Evolutionary conservation across 2,329 filamentous ascomycete species (phyloP).

Genomic region (Claviceps sp.): DNA sequence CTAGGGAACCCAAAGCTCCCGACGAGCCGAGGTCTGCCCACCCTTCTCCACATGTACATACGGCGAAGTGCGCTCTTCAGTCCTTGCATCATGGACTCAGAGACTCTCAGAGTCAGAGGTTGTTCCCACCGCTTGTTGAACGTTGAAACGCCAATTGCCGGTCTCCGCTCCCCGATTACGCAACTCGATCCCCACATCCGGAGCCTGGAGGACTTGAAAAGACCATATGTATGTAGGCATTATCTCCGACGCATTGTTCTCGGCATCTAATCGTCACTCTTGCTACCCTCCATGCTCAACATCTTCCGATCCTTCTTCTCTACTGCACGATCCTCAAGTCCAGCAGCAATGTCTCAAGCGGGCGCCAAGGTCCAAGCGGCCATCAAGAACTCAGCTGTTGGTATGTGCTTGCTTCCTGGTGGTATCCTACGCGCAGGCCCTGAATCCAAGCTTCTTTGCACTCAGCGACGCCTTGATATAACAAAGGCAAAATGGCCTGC

Average conservation of each 20-base stretch:
- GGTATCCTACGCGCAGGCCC: too few relatives aligned
- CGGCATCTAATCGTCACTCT: neutral
- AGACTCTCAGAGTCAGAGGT: too few relatives aligned
- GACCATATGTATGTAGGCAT: too few relatives aligned
- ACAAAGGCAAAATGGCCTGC: neutral
- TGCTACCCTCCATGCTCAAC: slow-evolving; percentile 33
- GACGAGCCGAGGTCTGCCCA: neutral
- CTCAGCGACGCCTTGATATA: too few relatives aligned
- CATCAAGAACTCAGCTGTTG: slow-evolving; percentile 80
- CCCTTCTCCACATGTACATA: neutral
- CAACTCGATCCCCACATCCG: too few relatives aligned
- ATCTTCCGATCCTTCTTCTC: slow-evolving; percentile 62
- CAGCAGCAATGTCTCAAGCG: slow-evolving; percentile 67
- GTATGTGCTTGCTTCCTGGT: slow-evolving; percentile 31
- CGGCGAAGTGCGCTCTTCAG: neutral
- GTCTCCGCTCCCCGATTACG: too few relatives aligned
- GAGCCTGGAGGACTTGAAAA: too few relatives aligned
- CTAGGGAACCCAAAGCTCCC: neutral
- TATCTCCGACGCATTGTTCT: neutral
- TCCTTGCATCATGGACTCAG: slow-evolving; percentile 2
- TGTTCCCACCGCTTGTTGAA: too few relatives aligned
- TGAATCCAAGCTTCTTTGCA: too few relatives aligned
- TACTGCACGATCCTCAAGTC: slow-evolving; percentile 28
- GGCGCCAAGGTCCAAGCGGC: slow-evolving; percentile 72
- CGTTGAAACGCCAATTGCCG: too few relatives aligned